Evolutionary conservation across 768 basidiomycete genomes (phyloP).

Genomic region (Cystobasidium tubakii): DNA sequence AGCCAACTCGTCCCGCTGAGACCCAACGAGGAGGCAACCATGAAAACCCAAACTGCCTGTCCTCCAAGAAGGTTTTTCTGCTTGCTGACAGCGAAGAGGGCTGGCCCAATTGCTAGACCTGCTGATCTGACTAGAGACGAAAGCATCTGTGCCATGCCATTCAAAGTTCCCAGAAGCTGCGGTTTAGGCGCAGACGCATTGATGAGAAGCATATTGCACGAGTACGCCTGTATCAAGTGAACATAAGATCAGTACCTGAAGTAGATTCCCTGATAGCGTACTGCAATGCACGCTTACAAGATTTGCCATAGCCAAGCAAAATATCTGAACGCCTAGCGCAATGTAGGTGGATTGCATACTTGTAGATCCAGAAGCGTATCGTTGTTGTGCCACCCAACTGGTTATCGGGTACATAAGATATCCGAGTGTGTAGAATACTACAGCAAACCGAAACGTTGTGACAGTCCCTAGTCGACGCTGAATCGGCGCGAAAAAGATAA

Average conservation of each 20-base stretch:
- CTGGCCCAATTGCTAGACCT: constrained; percentile 17
- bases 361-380: not conserved
- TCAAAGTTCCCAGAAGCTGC: constrained; percentile 12
- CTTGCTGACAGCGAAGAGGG: constrained; percentile 34
- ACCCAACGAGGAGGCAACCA: not conserved
- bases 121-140: constrained; percentile 18
- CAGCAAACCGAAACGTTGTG: constrained; percentile 34
- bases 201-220: constrained; percentile 34
- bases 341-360: constrained; percentile 4
- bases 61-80: constrained; percentile 21
- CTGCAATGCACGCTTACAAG: constrained; percentile 5
- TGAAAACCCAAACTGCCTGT: constrained; percentile 29
- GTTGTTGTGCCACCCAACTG: not conserved
- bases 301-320: constrained; percentile 12
- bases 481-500: constrained; percentile 43
- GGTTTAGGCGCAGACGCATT: constrained; percentile 17
- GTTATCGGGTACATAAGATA: constrained; percentile 40
- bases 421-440: constrained; percentile 38
- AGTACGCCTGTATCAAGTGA: not conserved
- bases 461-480: constrained; percentile 40
- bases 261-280: too few relatives aligned
- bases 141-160: constrained; percentile 30
- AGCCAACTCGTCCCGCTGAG: constrained; percentile 11
- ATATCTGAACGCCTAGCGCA: not conserved
- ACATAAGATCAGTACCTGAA: not conserved